These are phyloP conservation scores for Thermothelomyces thermophilus DNA, from an alignment of 2,329 filamentous ascomycete genomes.

Conservation along the genomic window DNA sequence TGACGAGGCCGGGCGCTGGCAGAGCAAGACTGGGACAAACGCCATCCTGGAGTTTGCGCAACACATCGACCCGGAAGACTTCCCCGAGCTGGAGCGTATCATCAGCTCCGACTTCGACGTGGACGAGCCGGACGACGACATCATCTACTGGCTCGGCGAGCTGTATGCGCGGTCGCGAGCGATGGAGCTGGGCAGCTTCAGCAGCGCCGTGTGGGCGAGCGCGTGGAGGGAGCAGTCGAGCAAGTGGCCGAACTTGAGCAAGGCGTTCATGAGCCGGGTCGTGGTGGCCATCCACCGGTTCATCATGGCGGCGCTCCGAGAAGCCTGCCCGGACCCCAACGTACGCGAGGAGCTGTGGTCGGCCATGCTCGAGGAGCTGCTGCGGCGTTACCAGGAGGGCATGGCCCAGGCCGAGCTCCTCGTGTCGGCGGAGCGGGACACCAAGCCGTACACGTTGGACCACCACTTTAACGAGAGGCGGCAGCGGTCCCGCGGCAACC, in stretches of 20 bases:
- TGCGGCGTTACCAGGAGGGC: slow-evolving; percentile 23
- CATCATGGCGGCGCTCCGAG: slow-evolving; percentile 19
- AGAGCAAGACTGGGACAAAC: background rate
- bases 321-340: slow-evolving; percentile 20
- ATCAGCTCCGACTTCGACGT: background rate
- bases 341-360: slow-evolving; percentile 22
- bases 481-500: slow-evolving; percentile 13
- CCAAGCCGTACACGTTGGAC: slow-evolving; percentile 29
- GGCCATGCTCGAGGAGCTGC: slow-evolving; percentile 19
- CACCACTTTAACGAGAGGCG: slow-evolving; percentile 21
- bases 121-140: slow-evolving; percentile 9
- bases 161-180: slow-evolving; percentile 25
- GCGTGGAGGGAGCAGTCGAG: slow-evolving; percentile 28
- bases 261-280: slow-evolving; percentile 26
- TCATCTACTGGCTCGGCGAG: slow-evolving; percentile 23
- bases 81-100: slow-evolving; percentile 16
- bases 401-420: slow-evolving; percentile 25
- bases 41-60: background rate
- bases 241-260: slow-evolving; percentile 28
- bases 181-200: slow-evolving; percentile 24
- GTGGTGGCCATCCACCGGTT: slow-evolving; percentile 29
- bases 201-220: slow-evolving; percentile 17
- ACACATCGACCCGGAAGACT: slow-evolving; percentile 5
- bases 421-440: slow-evolving; percentile 25
- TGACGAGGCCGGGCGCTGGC: background rate